Evolutionary conservation across 208 protist species (phyloP).

Genomic region (Trypanosoma vivax): DNA sequence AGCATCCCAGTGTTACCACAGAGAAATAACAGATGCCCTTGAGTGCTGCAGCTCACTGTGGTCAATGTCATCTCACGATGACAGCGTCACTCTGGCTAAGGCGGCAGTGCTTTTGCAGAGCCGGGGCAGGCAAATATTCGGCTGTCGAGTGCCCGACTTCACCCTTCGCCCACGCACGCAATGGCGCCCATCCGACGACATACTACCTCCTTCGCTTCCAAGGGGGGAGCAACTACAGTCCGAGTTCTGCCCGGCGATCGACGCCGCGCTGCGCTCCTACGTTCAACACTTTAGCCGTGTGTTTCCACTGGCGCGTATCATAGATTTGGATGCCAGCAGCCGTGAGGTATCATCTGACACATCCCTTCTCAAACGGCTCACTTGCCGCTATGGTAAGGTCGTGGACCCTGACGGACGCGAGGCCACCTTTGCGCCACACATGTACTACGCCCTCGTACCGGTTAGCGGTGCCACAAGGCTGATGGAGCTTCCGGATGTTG

Average conservation of each 20-base stretch:
- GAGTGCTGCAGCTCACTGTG: slow-evolving; percentile 50
- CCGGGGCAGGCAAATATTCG: slow-evolving; percentile 79
- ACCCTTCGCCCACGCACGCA: slow-evolving; percentile 43
- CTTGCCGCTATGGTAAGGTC: slow-evolving; percentile 83
- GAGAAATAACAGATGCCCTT: slow-evolving; percentile 52
- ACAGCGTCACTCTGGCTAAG: slow-evolving; percentile 41
- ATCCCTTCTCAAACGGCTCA: slow-evolving; percentile 61
- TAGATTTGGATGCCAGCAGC: slow-evolving; percentile 71
- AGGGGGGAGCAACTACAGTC: slow-evolving; percentile 5
- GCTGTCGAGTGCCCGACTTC: slow-evolving; percentile 75
- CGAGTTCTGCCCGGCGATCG: slow-evolving; percentile 22
- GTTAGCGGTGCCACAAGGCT: slow-evolving; percentile 9
- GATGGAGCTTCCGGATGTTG: not conserved
- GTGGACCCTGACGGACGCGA: slow-evolving; percentile 23
- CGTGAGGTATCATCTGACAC: slow-evolving; percentile 38
- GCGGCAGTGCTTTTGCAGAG: slow-evolving; percentile 60
- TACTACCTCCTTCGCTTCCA: slow-evolving; percentile 62
- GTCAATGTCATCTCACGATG: slow-evolving; percentile 26
- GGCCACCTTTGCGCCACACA: slow-evolving; percentile 13
- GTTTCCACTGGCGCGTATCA: slow-evolving; percentile 59
- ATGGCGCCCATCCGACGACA: slow-evolving; percentile 56
- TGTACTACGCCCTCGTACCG: slow-evolving; percentile 24
- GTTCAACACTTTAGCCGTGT: slow-evolving; percentile 44
- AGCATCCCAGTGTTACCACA: slow-evolving; percentile 73
- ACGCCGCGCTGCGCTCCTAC: slow-evolving; percentile 60